phyloP scores from a whole-genome alignment of 176 grass and related monocot genomes.

The Zea luxurians region DNA sequence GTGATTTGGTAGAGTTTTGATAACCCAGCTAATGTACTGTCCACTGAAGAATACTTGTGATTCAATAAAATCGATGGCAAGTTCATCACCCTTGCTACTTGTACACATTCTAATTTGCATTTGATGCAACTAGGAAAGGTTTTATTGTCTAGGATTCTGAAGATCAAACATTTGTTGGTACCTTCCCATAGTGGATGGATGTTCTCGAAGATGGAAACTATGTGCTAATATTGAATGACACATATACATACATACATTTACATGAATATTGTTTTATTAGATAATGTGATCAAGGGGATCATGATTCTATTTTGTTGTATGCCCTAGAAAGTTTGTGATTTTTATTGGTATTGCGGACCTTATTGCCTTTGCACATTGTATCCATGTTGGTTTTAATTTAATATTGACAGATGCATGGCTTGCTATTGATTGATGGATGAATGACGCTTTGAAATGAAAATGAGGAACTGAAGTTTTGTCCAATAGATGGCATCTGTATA shows the following conservation, averaged over 20 bases:
- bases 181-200: neutral
- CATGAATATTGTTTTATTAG: neutral
- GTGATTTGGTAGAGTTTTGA: constrained; percentile 44
- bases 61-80: neutral
- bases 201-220: constrained; percentile 4
- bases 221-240: neutral
- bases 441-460: neutral
- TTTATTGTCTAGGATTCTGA: neutral
- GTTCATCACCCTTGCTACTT: neutral
- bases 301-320: neutral
- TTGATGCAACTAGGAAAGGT: neutral
- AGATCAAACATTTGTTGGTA: neutral
- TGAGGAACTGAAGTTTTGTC: neutral
- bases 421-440: neutral
- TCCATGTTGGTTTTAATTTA: constrained; percentile 9
- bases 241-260: neutral
- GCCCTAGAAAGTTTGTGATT: constrained; percentile 9
- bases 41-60: constrained; percentile 6
- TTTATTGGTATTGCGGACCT: constrained; percentile 22
- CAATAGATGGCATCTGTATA: neutral
- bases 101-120: neutral
- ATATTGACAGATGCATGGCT: neutral
- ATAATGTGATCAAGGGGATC: neutral
- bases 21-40: constrained; percentile 12
- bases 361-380: neutral